These are phyloP conservation scores for Aureobasidium uvarum DNA, from an alignment of 2,329 filamentous ascomycete species.

Conservation along the genomic window DNA sequence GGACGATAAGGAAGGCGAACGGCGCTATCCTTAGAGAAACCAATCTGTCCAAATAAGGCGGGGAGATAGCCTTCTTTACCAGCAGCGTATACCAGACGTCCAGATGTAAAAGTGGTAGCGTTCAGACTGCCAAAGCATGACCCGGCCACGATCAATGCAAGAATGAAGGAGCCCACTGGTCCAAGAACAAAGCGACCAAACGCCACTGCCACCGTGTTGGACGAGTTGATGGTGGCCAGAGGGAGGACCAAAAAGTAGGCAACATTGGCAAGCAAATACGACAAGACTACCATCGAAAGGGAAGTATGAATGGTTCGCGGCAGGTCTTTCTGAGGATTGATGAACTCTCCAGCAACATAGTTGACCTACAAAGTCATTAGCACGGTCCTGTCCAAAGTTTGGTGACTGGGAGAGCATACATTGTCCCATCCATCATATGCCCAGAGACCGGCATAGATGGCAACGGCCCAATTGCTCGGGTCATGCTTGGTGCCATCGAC, in stretches of 20 bases:
- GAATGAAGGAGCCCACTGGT: conserved; percentile 71
- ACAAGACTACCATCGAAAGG: conserved; percentile 88
- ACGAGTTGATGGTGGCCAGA: conserved; percentile 71
- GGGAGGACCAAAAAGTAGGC: conserved; percentile 94
- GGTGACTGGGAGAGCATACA: conserved; percentile 53
- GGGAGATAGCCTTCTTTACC: conserved; percentile 95
- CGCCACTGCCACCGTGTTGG: conserved; percentile 93
- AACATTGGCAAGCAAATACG: conserved; percentile 86
- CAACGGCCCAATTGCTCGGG: conserved; percentile 85
- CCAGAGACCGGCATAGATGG: conserved; percentile 93
- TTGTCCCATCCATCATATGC: conserved; percentile 99
- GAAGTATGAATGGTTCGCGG: conserved; percentile 95
- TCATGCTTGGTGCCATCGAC: conserved; percentile 81
- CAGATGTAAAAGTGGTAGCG: conserved; percentile 88
- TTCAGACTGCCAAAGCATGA: conserved; percentile 95
- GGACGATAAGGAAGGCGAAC: conserved; percentile 45
- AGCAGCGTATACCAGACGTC: conserved; percentile 87
- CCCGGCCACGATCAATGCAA: conserved; percentile 84
- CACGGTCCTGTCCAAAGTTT: neutral
- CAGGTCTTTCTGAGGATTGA: conserved; percentile 83
- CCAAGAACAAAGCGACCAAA: conserved; percentile 92
- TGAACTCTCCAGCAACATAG: conserved; percentile 96
- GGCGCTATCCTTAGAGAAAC: conserved; percentile 54
- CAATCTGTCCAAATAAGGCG: conserved; percentile 75
- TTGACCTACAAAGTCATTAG: conserved; percentile 64